phyloP scores from a whole-genome alignment of 164 flowering plant genomes.

The Liquidambar formosana region DNA sequence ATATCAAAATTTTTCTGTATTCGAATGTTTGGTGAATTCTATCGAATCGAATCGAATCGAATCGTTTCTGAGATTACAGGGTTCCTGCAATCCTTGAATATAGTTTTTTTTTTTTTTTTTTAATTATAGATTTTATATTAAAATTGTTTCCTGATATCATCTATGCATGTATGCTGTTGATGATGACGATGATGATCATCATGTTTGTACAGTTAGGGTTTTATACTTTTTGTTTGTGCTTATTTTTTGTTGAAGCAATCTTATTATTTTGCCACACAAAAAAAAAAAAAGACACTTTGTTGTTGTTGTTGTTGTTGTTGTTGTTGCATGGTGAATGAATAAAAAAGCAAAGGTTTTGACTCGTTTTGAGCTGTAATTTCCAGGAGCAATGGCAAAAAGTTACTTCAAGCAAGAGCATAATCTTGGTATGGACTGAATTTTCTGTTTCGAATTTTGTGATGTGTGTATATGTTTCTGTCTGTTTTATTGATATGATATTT shows the following conservation, averaged over 20 bases:
- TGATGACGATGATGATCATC: background rate
- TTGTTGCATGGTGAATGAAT: background rate
- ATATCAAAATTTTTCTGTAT: background rate
- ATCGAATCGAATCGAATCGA: background rate
- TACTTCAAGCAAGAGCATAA: constrained; percentile 88
- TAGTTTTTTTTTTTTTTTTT: background rate
- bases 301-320: background rate
- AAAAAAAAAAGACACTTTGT: no score
- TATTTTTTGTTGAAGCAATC: constrained; percentile 2
- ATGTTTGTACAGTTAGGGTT: background rate
- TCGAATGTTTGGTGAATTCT: background rate
- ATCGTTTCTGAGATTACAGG: background rate
- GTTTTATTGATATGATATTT: background rate
- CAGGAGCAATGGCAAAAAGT: constrained; percentile 56
- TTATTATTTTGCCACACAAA: no score
- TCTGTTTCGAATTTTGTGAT: background rate
- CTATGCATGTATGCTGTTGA: background rate
- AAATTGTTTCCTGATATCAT: background rate
- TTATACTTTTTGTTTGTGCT: background rate
- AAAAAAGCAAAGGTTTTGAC: background rate
- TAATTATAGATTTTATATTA: background rate
- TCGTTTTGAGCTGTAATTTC: constrained; percentile 4
- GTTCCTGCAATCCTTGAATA: background rate
- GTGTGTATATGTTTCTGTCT: background rate
- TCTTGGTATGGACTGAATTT: constrained; percentile 47